phyloP scores from a whole-genome alignment of 805 yeast species.

The Teunomyces pallodes region DNA sequence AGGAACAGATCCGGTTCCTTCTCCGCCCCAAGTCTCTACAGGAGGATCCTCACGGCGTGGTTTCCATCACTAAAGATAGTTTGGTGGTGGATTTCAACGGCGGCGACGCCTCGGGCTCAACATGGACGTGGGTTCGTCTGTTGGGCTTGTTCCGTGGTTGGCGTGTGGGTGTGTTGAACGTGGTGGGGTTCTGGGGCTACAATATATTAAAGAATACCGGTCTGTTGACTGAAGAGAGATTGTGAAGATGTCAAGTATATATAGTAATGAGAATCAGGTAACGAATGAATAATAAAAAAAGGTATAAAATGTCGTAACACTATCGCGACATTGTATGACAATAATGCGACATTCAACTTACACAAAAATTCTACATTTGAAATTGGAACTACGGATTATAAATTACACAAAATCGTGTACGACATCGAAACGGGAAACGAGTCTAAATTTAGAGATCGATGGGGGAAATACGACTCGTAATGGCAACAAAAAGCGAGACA shows the following conservation, averaged over 20 bases:
- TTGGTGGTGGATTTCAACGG: constrained; percentile 55
- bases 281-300: not conserved
- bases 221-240: constrained; percentile 28
- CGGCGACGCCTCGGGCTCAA: constrained; percentile 36
- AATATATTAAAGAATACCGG: constrained; percentile 53
- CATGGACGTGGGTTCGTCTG: constrained; percentile 20
- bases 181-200: constrained; percentile 81
- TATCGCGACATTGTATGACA: too few relatives aligned
- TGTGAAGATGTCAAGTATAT: constrained; percentile 11
- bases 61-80: constrained; percentile 46
- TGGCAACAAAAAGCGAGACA: too few relatives aligned
- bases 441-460: too few relatives aligned
- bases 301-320: too few relatives aligned
- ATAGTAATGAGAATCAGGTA: not conserved
- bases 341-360: too few relatives aligned
- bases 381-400: too few relatives aligned
- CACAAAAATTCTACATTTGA: too few relatives aligned
- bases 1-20: constrained; percentile 76
- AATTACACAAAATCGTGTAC: too few relatives aligned
- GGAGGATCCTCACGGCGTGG: constrained; percentile 35
- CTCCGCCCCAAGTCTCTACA: constrained; percentile 35
- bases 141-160: constrained; percentile 75
- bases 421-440: too few relatives aligned
- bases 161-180: constrained; percentile 80
- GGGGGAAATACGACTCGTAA: too few relatives aligned